A percentile compares a stretch with the other conserved stretches of the same genome.
These are phyloP conservation scores for Lactarius hatsudake DNA, from an alignment of 768 basidiomycete genomes.

Conservation along the genomic window DNA sequence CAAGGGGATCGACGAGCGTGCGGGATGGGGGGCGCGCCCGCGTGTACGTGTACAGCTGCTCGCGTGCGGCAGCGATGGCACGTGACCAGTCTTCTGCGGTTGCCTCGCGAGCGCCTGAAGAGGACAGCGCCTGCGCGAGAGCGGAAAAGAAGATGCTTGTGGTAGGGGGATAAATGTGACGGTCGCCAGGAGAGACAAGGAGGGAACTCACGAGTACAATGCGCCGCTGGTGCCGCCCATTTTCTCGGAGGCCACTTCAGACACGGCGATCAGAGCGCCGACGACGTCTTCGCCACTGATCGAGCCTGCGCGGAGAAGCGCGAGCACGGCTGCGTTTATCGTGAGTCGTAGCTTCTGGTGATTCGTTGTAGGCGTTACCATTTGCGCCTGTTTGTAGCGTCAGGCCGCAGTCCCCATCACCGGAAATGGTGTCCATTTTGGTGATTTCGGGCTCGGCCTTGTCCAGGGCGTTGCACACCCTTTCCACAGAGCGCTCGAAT, in stretches of 20 bases:
- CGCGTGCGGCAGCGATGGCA: constrained; percentile 57
- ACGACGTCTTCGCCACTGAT: constrained; percentile 66
- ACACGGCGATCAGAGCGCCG: constrained; percentile 60
- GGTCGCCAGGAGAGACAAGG: not conserved
- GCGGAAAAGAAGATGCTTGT: constrained; percentile 86
- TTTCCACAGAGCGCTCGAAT: constrained; percentile 55
- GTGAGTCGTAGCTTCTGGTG: not conserved
- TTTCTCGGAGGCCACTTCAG: constrained; percentile 71
- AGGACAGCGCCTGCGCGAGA: constrained; percentile 69
- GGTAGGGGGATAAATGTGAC: not conserved
- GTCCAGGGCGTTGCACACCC: constrained; percentile 65
- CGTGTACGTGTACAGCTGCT: constrained; percentile 76
- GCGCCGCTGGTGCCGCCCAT: constrained; percentile 95
- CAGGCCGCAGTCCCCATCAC: constrained; percentile 80
- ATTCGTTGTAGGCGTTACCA: constrained; percentile 41
- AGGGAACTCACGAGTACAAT: constrained; percentile 72
- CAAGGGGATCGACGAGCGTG: constrained; percentile 89
- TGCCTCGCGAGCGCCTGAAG: constrained; percentile 37
- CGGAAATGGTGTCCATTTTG: constrained; percentile 84
- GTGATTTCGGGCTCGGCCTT: constrained; percentile 88
- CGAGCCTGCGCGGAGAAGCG: constrained; percentile 50
- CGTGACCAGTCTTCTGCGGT: constrained; percentile 56
- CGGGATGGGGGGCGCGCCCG: constrained; percentile 86
- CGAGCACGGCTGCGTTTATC: constrained; percentile 50
- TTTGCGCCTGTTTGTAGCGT: constrained; percentile 74